phyloP scores from a whole-genome alignment of 495 filamentous ascomycete species.

The Pyrenula aspistea region DNA sequence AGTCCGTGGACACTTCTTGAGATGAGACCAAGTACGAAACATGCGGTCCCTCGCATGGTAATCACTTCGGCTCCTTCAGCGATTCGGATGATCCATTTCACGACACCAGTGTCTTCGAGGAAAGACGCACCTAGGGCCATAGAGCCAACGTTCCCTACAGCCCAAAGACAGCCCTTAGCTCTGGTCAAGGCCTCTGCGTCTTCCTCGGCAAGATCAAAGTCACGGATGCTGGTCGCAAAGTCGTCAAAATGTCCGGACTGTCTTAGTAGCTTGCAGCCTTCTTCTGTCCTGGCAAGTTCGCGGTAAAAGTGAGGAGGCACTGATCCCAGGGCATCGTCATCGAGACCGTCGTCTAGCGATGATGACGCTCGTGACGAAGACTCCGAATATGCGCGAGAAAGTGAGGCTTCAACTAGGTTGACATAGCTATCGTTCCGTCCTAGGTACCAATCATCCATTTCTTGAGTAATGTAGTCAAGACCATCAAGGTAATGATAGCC shows the following conservation, averaged over 20 bases:
- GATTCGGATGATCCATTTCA: conserved; percentile 72
- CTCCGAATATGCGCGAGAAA: conserved; percentile 77
- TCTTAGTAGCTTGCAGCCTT: conserved; percentile 79
- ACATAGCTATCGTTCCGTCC: conserved; percentile 94
- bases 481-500: conserved; percentile 97
- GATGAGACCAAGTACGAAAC: conserved; percentile 88
- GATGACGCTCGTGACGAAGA: conserved; percentile 18
- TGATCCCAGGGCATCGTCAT: conserved; percentile 46
- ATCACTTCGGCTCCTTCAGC: conserved; percentile 78
- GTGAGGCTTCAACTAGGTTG: conserved; percentile 81
- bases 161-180: conserved; percentile 95
- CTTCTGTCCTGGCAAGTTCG: conserved; percentile 81
- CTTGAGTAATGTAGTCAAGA: conserved; percentile 93
- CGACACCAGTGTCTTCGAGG: conserved; percentile 75
- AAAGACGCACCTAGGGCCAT: conserved; percentile 97
- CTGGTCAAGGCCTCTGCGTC: conserved; percentile 83
- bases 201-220: conserved; percentile 69
- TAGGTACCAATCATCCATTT: conserved; percentile 99
- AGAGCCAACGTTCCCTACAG: conserved; percentile 92
- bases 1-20: conserved; percentile 86
- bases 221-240: conserved; percentile 76
- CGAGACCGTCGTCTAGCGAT: conserved; percentile 42
- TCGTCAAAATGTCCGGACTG: conserved; percentile 94
- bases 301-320: conserved; percentile 96
- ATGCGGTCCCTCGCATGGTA: conserved; percentile 87